phyloP scores from a whole-genome alignment of 2,329 filamentous ascomycete species.

The Ceratocystiopsis minuta region DNA sequence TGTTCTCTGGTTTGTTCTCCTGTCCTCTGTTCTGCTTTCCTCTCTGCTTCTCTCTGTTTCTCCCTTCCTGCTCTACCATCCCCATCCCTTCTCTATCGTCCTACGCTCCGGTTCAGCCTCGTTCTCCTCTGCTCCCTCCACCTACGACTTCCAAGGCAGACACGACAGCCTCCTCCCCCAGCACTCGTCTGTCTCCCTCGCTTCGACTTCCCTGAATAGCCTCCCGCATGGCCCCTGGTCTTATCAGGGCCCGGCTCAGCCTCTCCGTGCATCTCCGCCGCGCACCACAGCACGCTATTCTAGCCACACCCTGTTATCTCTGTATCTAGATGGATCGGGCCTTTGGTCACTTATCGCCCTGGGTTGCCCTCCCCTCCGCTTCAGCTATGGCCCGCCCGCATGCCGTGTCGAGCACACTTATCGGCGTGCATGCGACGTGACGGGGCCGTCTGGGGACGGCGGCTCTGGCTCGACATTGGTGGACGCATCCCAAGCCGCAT shows the following conservation, averaged over 20 bases:
- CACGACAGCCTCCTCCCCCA: too few relatives aligned
- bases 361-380: too few relatives aligned
- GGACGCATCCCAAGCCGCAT: not conserved
- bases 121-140: not conserved
- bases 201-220: too few relatives aligned
- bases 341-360: not conserved
- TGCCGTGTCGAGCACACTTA: not conserved
- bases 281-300: too few relatives aligned
- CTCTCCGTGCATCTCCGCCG: not conserved
- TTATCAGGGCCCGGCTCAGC: not conserved
- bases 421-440: not conserved
- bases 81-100: not conserved
- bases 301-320: slow-evolving; percentile 1
- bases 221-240: not conserved
- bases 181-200: too few relatives aligned
- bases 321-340: not conserved
- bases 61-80: not conserved
- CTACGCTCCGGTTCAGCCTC: not conserved
- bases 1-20: too few relatives aligned
- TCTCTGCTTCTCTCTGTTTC: not conserved
- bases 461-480: not conserved
- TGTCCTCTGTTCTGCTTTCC: too few relatives aligned
- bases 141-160: not conserved
- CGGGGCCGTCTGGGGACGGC: not conserved
- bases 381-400: not conserved